phyloP scores from a whole-genome alignment of 306 rosid genomes.

The Trifolium repens region DNA sequence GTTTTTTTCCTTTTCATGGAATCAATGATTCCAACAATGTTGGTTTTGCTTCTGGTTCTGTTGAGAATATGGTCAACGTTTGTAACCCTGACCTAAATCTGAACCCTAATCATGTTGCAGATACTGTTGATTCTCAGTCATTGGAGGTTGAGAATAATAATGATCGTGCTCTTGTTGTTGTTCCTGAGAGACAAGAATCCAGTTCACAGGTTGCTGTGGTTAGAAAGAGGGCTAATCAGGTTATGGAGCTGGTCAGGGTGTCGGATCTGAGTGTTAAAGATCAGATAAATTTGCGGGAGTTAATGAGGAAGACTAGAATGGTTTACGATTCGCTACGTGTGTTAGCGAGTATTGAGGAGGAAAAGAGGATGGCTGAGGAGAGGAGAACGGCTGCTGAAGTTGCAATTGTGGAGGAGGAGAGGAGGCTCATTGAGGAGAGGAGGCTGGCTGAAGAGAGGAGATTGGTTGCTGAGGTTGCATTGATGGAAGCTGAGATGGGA shows the following conservation, averaged over 20 bases:
- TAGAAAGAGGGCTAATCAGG: neutral
- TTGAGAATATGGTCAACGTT: neutral
- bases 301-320: constrained; percentile 70
- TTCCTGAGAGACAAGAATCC: constrained; percentile 38
- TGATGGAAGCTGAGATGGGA: constrained; percentile 1
- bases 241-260: constrained; percentile 79
- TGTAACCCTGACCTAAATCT: neutral
- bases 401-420: constrained; percentile 20
- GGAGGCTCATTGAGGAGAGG: neutral
- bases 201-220: constrained; percentile 40
- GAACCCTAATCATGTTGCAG: neutral
- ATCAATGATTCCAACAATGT: neutral
- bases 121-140: neutral
- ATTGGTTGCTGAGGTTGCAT: neutral
- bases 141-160: constrained; percentile 17
- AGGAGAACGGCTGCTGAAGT: neutral
- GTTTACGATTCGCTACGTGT: constrained; percentile 73
- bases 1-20: constrained; percentile 4
- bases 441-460: neutral
- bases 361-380: constrained; percentile 16
- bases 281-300: constrained; percentile 54
- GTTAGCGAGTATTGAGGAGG: constrained; percentile 32
- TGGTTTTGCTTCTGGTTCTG: neutral
- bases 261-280: constrained; percentile 61
- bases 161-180: constrained; percentile 68